A percentile compares a stretch with the other conserved stretches of the same genome.
phyloP scores from a whole-genome alignment of 2,329 filamentous ascomycete genomes.

The Stemphylium lycopersici region DNA sequence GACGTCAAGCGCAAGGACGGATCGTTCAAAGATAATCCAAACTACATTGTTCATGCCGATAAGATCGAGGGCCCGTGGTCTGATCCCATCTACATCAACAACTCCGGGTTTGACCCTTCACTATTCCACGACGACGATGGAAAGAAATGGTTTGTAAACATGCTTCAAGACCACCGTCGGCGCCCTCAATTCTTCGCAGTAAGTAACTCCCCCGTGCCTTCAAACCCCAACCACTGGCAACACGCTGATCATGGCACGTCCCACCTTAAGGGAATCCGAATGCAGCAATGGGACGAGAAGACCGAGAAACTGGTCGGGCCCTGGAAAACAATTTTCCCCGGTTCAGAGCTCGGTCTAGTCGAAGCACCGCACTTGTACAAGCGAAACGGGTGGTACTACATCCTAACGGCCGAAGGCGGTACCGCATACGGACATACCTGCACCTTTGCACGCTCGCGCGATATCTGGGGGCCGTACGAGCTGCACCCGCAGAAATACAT shows the following conservation, averaged over 20 bases:
- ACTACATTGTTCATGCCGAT: constrained; percentile 63
- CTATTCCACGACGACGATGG: constrained; percentile 47
- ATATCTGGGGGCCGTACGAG: constrained; percentile 53
- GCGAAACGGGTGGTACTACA: constrained; percentile 45
- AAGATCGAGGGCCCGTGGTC: constrained; percentile 66
- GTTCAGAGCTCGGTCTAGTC: constrained; percentile 58
- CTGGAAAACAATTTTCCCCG: constrained; percentile 59
- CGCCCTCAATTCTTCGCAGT: constrained; percentile 55
- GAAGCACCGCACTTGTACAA: constrained; percentile 48
- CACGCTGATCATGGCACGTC: not conserved
- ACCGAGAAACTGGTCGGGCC: constrained; percentile 61
- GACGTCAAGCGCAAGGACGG: constrained; percentile 72
- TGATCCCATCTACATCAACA: constrained; percentile 65
- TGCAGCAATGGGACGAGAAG: constrained; percentile 63
- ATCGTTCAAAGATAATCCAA: constrained; percentile 68
- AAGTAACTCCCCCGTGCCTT: not conserved
- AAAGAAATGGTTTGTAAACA: constrained; percentile 48
- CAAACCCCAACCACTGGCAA: not conserved
- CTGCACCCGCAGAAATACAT: constrained; percentile 50
- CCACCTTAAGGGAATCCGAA: constrained; percentile 52
- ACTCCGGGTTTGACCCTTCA: constrained; percentile 66
- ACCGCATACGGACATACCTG: constrained; percentile 50
- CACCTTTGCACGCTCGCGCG: constrained; percentile 47
- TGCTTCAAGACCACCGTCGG: constrained; percentile 45
- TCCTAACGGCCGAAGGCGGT: constrained; percentile 48